Percentiles rank a stretch among this genome's conserved stretches.
These are phyloP conservation scores for Pseudogymnoascus sp. DNA, from an alignment of 2,329 filamentous ascomycete genomes.

Conservation along the genomic window DNA sequence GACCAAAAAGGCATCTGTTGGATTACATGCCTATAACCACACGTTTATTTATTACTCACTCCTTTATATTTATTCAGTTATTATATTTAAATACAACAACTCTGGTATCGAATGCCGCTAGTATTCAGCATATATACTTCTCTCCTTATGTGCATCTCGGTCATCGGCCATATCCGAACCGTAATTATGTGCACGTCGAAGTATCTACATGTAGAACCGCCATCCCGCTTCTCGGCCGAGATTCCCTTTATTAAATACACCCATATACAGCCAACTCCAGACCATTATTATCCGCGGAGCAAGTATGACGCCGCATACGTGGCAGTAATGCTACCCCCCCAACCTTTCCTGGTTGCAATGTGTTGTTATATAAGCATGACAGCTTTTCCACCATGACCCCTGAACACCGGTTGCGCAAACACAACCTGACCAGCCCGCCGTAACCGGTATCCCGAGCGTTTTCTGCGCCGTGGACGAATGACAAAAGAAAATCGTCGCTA, in stretches of 20 bases:
- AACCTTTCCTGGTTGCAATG: neutral
- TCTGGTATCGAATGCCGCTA: neutral
- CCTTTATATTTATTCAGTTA: too few species aligned
- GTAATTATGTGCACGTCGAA: neutral
- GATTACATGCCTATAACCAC: neutral
- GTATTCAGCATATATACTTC: constrained; percentile 1
- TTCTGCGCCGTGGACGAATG: constrained; percentile 4
- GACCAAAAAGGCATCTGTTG: neutral
- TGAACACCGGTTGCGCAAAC: neutral
- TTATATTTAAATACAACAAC: too few species aligned
- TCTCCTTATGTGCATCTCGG: neutral
- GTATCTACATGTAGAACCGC: neutral
- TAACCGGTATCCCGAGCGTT: neutral
- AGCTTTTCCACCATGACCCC: neutral
- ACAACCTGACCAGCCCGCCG: neutral
- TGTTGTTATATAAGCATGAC: neutral
- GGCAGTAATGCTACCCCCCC: neutral
- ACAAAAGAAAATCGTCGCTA: neutral
- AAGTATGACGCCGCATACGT: constrained; percentile 3
- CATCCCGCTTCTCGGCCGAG: neutral
- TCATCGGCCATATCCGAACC: neutral
- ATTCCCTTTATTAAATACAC: neutral
- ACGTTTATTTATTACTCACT: neutral
- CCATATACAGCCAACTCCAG: neutral
- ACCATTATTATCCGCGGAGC: neutral